Base-by-base conservation (phyloP, 371 early-diverging fungal genomes). In the Funneliformis caledonium region DNA sequence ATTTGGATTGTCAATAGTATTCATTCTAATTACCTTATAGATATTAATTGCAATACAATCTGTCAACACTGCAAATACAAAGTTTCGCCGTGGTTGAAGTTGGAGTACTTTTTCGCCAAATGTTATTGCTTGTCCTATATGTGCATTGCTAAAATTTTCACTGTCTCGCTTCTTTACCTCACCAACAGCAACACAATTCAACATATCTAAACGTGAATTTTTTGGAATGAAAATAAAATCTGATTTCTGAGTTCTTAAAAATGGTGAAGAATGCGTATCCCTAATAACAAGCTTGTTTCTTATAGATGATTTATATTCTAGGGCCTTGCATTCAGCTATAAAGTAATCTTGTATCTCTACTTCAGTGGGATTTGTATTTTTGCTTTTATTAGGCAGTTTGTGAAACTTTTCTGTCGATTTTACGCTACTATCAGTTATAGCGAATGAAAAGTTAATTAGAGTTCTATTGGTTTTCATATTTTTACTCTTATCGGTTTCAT, bases 91-190 rank as follows among this genome's bases (percentile, higher is more conserved):
- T 76, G 76, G 76, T 12, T 76, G 65, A 61, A 76, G 76, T 64
- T 76, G 76, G 8, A 76, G 50, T 64, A 76, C 19, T 76, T 76
- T 76, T 64, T 64, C 65, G 7, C 64, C 76, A 19, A 59, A 75
- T 75, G 76, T 60, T 60, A 60, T 37, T 75, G 61, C 37, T 75
- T 60, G 56, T 42, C 56, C 61, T 75, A 61, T 61, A n/a, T 61
- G 61, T 33, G 61, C 45, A 6, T 61, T 75, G 61, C 43, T 61
- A 75, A 61, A 75, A 42, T 60, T 60, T 56, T 19, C 16, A 42
- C 43, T 22, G 8, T 2, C 12, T 75, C 9, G 45, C 52, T 60
- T 75, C 61, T 75, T 61, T 37, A 75, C 37, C 22, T 75, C 45
- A 61, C 42, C 37, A 19, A 75, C 1, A 61, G 61, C 61, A 19